phyloP scores from a whole-genome alignment of 805 yeast genomes.

The Ogataea henricii region DNA sequence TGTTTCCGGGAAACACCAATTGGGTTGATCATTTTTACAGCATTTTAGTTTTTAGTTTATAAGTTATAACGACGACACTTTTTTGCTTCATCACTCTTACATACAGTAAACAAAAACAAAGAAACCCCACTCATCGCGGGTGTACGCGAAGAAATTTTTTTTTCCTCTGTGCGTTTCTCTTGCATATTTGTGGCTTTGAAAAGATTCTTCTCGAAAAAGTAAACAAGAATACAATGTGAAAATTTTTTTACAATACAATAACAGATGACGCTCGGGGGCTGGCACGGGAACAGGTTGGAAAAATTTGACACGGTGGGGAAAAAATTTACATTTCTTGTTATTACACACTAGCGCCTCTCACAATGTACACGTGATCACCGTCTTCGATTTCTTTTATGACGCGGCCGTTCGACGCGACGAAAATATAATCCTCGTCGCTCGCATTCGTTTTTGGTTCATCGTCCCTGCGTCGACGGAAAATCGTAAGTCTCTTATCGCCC shows the following conservation, averaged over 20 bases:
- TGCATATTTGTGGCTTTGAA: constrained; percentile 8
- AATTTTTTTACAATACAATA: constrained; percentile 1
- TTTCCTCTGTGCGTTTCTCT: constrained; percentile 11
- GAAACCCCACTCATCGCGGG: background rate
- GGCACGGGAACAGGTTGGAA: background rate
- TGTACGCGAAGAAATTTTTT: background rate
- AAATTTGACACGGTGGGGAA: constrained; percentile 2
- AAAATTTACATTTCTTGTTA: background rate
- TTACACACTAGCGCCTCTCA: constrained; percentile 44
- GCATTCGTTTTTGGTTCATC: constrained; percentile 29
- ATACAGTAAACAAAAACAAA: background rate
- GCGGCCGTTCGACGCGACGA: constrained; percentile 41
- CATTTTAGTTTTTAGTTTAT: background rate
- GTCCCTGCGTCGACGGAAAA: constrained; percentile 41
- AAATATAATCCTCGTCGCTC: constrained; percentile 28
- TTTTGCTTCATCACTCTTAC: background rate
- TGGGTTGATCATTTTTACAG: background rate
- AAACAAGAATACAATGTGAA: constrained; percentile 6
- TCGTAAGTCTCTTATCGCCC: constrained; percentile 43
- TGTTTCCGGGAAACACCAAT: background rate
- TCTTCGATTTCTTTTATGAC: constrained; percentile 43
- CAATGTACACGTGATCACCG: constrained; percentile 54
- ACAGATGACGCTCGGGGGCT: background rate
- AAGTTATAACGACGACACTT: background rate
- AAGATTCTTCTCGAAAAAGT: constrained; percentile 14